These are phyloP conservation scores for Dittrichia graveolens DNA, from an alignment of 129 eudicot species.

Conservation along the genomic window DNA sequence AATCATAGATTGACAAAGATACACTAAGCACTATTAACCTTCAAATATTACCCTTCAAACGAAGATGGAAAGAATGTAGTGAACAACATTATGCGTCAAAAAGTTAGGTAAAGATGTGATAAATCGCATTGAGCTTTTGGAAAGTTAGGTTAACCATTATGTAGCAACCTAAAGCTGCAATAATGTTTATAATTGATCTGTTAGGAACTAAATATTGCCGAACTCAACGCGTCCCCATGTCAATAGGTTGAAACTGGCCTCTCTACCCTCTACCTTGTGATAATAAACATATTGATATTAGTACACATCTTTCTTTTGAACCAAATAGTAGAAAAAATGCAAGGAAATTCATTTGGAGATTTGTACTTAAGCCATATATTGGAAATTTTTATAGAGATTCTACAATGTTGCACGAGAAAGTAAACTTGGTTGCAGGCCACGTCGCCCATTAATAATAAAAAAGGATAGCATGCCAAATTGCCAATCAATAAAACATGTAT, in stretches of 20 bases:
- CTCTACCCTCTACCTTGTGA: background rate
- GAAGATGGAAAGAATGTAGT: background rate
- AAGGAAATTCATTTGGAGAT: background rate
- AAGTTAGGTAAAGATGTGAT: background rate
- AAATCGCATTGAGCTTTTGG: background rate
- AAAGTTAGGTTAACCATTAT: background rate
- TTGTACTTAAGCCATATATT: constrained; percentile 44
- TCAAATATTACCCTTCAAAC: no score
- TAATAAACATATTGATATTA: background rate
- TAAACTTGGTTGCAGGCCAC: constrained; percentile 44
- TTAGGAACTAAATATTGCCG: background rate
- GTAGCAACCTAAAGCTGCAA: background rate
- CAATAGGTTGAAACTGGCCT: background rate
- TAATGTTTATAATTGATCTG: background rate
- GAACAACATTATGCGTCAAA: background rate
- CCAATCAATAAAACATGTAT: constrained; percentile 11
- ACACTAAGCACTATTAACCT: no score
- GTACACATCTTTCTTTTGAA: background rate
- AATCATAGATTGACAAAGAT: no score
- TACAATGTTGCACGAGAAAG: constrained; percentile 39
- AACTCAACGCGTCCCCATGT: background rate
- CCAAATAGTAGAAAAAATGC: constrained; percentile 15
- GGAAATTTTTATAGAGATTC: constrained; percentile 50
- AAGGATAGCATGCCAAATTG: constrained; percentile 8
- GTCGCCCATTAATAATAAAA: constrained; percentile 36